phyloP scores from a whole-genome alignment of 352 stramenopile species.

The Phytophthora rubi region DNA sequence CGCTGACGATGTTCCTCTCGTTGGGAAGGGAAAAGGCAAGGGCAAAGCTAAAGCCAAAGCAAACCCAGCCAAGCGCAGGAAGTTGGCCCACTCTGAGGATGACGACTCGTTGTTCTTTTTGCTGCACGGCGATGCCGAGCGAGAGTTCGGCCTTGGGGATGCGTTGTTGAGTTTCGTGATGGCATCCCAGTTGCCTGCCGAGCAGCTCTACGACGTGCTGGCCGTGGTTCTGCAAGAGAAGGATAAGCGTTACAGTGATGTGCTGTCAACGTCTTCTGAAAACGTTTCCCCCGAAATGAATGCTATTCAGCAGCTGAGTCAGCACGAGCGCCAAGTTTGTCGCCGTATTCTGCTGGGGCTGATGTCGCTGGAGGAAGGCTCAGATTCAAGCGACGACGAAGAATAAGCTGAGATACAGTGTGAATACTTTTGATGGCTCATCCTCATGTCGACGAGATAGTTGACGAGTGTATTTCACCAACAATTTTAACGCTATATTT shows the following conservation, averaged over 20 bases:
- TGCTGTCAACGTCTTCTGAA: constrained; percentile 38
- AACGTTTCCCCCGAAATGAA: constrained; percentile 14
- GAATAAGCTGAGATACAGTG: constrained; percentile 13
- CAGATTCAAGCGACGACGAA: constrained; percentile 48
- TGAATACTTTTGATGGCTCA: background rate
- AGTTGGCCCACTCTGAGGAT: constrained; percentile 38
- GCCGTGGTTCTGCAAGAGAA: constrained; percentile 63
- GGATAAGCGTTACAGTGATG: constrained; percentile 68
- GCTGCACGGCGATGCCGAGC: constrained; percentile 52
- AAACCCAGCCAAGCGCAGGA: constrained; percentile 55
- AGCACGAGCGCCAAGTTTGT: constrained; percentile 62
- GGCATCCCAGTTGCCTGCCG: constrained; percentile 52
- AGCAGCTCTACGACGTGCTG: constrained; percentile 72
- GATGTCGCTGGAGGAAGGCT: constrained; percentile 66
- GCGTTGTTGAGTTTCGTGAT: constrained; percentile 71
- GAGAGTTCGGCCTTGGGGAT: constrained; percentile 72
- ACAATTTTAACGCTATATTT: constrained; percentile 9
- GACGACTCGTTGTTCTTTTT: constrained; percentile 55
- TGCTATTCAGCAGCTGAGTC: constrained; percentile 40
- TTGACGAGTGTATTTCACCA: background rate
- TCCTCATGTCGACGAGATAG: background rate
- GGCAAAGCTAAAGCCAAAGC: constrained; percentile 31
- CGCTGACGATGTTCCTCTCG: constrained; percentile 9
- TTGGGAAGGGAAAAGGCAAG: constrained; percentile 31
- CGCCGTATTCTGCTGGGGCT: constrained; percentile 69